Percentiles rank a stretch among this genome's conserved stretches.
These are phyloP conservation scores for Triticum monococcum DNA, from an alignment of 176 grass and related monocot genomes.

Conservation along the genomic window DNA sequence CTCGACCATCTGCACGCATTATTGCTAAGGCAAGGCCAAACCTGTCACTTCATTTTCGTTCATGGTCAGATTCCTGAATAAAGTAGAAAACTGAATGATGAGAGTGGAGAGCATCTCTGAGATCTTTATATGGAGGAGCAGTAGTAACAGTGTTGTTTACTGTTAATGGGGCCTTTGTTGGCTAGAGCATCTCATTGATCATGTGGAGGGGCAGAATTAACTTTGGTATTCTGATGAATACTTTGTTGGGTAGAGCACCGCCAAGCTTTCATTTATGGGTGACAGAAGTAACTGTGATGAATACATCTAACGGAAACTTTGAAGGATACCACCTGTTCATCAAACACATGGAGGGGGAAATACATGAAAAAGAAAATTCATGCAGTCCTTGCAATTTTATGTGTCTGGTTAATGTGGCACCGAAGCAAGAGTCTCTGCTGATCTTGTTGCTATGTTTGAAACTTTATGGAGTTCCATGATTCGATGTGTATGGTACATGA, in stretches of 20 bases:
- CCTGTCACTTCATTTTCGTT: slow-evolving; percentile 61
- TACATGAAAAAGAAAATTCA: slow-evolving; percentile 25
- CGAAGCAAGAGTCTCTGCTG: slow-evolving; percentile 11
- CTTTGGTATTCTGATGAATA: slow-evolving; percentile 31
- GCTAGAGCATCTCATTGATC: slow-evolving; percentile 33
- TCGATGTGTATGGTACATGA: slow-evolving; percentile 17
- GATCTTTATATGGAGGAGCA: slow-evolving; percentile 30
- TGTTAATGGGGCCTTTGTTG: slow-evolving; percentile 21
- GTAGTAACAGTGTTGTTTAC: slow-evolving; percentile 22
- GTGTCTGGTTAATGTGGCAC: slow-evolving; percentile 1
- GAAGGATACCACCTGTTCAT: slow-evolving; percentile 10
- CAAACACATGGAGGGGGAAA: slow-evolving; percentile 18
- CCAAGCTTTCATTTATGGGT: slow-evolving; percentile 23
- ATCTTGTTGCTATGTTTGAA: background rate
- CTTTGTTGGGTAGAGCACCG: slow-evolving; percentile 16
- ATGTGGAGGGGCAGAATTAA: slow-evolving; percentile 28
- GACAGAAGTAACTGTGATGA: slow-evolving; percentile 23
- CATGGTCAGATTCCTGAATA: slow-evolving; percentile 60
- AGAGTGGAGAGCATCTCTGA: slow-evolving; percentile 22
- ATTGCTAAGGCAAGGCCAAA: slow-evolving; percentile 99
- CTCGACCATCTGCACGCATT: slow-evolving; percentile 64
- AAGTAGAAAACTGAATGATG: slow-evolving; percentile 52
- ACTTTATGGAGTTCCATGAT: slow-evolving; percentile 32
- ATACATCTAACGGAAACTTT: slow-evolving; percentile 27
- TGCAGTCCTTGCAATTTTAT: slow-evolving; percentile 41